These are phyloP conservation scores for Scheffersomyces parashehatae DNA, from an alignment of 1,139 yeast genomes.

Conservation along the genomic window DNA sequence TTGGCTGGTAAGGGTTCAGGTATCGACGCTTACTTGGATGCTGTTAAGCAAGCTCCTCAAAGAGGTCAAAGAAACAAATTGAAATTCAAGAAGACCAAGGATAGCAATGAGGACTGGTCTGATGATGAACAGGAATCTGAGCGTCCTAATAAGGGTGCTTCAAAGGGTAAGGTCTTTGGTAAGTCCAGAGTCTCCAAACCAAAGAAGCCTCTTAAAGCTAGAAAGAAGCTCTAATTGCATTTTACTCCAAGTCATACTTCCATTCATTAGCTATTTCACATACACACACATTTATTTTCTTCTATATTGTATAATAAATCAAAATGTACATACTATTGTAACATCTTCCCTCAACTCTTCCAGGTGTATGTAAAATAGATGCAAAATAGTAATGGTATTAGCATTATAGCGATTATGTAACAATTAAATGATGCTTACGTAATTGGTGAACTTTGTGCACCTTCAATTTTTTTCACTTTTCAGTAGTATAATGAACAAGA, in stretches of 20 bases:
- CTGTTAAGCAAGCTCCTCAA: constrained; percentile 87
- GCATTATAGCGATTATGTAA: not conserved
- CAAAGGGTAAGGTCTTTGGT: constrained; percentile 13
- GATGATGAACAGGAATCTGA: constrained; percentile 43
- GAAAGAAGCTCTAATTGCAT: constrained; percentile 49
- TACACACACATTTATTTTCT: too few species aligned
- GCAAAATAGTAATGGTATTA: too few species aligned
- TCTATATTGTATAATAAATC: too few species aligned
- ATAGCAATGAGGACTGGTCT: constrained; percentile 54
- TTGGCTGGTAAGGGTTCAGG: constrained; percentile 54
- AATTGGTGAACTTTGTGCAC: not conserved
- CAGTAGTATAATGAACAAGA: not conserved
- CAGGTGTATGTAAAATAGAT: too few species aligned
- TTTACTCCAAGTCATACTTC: too few species aligned
- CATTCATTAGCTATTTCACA: too few species aligned
- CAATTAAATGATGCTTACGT: not conserved
- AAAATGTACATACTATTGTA: too few species aligned
- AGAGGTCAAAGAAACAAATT: constrained; percentile 90
- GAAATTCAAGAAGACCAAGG: constrained; percentile 72
- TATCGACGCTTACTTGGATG: constrained; percentile 89
- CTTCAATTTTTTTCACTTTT: not conserved
- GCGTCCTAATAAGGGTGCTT: constrained; percentile 9
- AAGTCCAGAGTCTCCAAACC: constrained; percentile 37
- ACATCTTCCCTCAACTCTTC: too few species aligned
- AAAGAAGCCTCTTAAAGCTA: constrained; percentile 55